Evolutionary conservation across 257 asterid species (phyloP), one percentile per base, ranked within the genome.

Genomic region (Hygrophila difformis): DNA sequence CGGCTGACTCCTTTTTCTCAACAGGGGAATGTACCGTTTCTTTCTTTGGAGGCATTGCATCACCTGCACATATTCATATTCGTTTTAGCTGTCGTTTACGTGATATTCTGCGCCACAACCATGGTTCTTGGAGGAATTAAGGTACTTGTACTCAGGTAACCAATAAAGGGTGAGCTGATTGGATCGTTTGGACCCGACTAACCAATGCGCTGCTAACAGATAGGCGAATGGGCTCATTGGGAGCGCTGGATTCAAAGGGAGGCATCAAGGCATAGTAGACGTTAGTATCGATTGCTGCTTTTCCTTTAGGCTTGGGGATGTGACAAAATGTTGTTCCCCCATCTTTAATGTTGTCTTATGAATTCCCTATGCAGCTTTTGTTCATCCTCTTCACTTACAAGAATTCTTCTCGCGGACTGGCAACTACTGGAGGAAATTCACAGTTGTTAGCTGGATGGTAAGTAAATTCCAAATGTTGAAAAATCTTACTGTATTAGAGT

Each of bases 21-120:
- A 39, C 80, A 84, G 94, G 95, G 95, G 38, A 26, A 55, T 20
- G 72, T 57, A 10, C 93, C 80, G 14, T 57, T 85, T 44, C 64
- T 89, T 37, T 89, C 97, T 0, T 7, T 75, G 18, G 93, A 89
- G 68, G 97, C 94, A 31, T 23, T 89, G 62, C 91, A 85, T 65
- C 87, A 85, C 66, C 91, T 89, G 46, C 94, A 89, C 65, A 84
- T 89, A 28, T 82, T 89, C 76, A 73, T 85, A 56, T 89, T 89
- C 57, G 87, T 89, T 9, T 49, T 89, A 59, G 96, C 96, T 1
- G 73, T 89, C 35, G 88, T 67, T 64, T 92, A 85, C 55, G 96
- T 79, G 6, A 6, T 77, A 57, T 82, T 68, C 62, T 82, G 94
- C 47, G 93, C 78, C 39, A 52, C 75, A 20, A 82, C 94, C 60